Base-by-base conservation (phyloP, 2,329 filamentous ascomycete genomes). In the Alternaria rosae region DNA sequence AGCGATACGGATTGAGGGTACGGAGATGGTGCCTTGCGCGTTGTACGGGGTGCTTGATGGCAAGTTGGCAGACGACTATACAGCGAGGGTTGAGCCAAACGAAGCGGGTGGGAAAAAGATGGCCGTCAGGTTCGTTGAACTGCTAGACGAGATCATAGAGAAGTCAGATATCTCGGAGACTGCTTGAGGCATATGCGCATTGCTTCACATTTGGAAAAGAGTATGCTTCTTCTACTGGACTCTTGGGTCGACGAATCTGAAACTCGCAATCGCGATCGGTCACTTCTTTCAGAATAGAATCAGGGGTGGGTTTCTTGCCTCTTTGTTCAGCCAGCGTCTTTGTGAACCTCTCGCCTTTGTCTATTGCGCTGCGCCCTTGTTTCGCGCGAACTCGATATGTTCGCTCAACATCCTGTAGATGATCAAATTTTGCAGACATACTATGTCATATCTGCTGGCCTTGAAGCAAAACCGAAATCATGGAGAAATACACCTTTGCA, bases 31-130 rank as follows among this genome's bases (percentile, higher is more conserved):
- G 21, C 73, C 77, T 5, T 79, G 74, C 64, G 66, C 72, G 15
- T 54, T 80, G 50, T 74, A 68, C 59, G 73, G 79, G 52, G 66
- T 74, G 8, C 53, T 79, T 43, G 71, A 79, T 68, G 76, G 76
- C 8, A 76, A 72, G 62, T 62, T 25, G 4, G 58, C 35, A 10
- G 62, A 60, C 2, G 72, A 79, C 23, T 80, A 80, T 54, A 72
- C 70, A 13, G 76, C 66, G 7, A 76, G 78, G 51, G 77, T 79
- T 3, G 78, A 80, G 60, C 78, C 78, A 5, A 80, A 70, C 44
- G 59, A 61, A 1, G 57, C 73, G 15, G 78, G 78, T 2, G 78
- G 77, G 3, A 68, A 64, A 28, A 79, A 76, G 67, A 79, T 80
- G 73, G 75, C 76, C 12, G 38, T 55, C 11, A 69, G 50, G 35